Base-by-base conservation (phyloP, 1,284 basidiomycete genomes). In the Ustilago crameri region DNA sequence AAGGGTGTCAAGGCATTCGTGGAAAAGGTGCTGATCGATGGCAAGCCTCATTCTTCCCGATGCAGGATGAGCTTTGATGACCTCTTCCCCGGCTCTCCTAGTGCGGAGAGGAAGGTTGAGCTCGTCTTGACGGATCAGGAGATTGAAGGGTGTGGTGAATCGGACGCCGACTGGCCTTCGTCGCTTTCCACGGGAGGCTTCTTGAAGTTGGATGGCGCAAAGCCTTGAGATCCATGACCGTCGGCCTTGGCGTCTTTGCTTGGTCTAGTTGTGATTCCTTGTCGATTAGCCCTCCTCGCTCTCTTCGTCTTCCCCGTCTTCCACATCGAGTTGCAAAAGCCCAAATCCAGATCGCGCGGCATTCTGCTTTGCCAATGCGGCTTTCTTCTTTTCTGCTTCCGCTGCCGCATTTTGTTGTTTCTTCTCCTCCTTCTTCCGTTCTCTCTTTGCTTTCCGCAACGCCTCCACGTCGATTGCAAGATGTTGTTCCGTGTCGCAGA, bases 31-130 rank as follows among this genome's bases (percentile, higher is more conserved):
- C 30, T 45, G 51, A 57, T 75, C 37, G 65, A 75, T 46, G 72
- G 72, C 22, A 61, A 51, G 47, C 44, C 38, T 24, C 68, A 75
- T 34, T 38, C 44, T 26, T 71, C 67, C 15, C 44, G 50, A 15
- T 75, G 72, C 38, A 43, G 68, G n/a, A 60, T 75, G 55, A 60
- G 59, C 44, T 67, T 72, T 17, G 69, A 72, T 40, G 69, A 72
- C 40, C 55, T 72, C 17, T 72, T 72, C 43, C 69, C 69, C 14
- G 68, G 68, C 4, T n/a, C 20, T n/a, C 24, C 58, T 2, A 58
- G 43, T 7, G 53, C 23, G 2, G 54, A 58, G 50, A 60, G 63
- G 35, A 59, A 59, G 51, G 51, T 72, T 12, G 64, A 63, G 52
- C 50, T 72, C 30, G 52, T 63, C n/a, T 24, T 72, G 42, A 67